Base-by-base conservation (phyloP, 148 eudicot genomes). In the Rhododendron williamsianum region DNA sequence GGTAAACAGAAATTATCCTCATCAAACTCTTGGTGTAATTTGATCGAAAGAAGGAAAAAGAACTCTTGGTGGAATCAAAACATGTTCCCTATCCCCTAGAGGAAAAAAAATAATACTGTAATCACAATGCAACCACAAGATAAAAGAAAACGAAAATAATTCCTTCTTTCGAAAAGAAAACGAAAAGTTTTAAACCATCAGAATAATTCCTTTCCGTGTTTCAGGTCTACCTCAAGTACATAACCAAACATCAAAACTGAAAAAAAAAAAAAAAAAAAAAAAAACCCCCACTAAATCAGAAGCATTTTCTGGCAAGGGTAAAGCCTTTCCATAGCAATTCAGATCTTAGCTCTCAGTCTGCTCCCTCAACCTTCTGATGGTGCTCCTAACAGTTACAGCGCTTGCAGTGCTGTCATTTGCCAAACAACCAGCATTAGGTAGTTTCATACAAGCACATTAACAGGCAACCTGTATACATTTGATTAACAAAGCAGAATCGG, bases 291-390 rank as follows among this genome's bases (percentile, higher is more conserved):
- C 63, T 72, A 52, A 27, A 13, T 41, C n/a, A 11, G 58, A 74
- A 56, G 73, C 69, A 43, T 33, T 46, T 82, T 46, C 60, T 19
- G 46, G 48, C 41, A 82, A 67, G n/a, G 76, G 48, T 82, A 41
- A 43, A 8, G 25, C 38, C 8, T 41, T 38, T 54, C 73, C n/a
- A 41, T 19, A 48, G 56, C 10, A 49, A 10, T 30, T 49, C 84
- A 80, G 15, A 36, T 81, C 77, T 35, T 92, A 95, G 89, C 89
- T 91, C 95, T 95, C 98, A 10, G 98, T 95, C 86, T 92, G 94
- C 92, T 95, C 96, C 92, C 98, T 93, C 91, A 95, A 82, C 94
- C 98, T 93, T 81, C 98, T 88, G 92, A 95, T 95, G n/a, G 98
- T 94, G 90, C 98, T 95, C 89, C 98, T 92, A 38, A 95, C 98